A percentile compares a stretch with the other conserved stretches of the same genome.
Evolutionary conservation across 805 yeast genomes (phyloP).

Genomic region (Saccharomycopsis lassenensis): DNA sequence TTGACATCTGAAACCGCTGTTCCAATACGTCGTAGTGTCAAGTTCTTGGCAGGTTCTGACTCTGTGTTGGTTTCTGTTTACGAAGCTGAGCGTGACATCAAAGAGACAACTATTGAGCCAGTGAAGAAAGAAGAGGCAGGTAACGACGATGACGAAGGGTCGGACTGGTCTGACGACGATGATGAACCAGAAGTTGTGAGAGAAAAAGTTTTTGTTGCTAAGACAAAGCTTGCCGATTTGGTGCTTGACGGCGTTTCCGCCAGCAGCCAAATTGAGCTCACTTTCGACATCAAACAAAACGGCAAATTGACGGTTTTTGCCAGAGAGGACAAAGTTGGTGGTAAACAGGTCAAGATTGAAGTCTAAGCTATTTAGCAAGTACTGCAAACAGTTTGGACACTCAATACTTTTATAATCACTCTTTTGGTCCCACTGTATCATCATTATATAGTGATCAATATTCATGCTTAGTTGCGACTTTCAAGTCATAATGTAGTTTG

Average conservation of each 20-base stretch:
- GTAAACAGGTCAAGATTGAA: slow-evolving; percentile 48
- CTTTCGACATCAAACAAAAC: slow-evolving; percentile 45
- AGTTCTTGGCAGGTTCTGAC: slow-evolving; percentile 50
- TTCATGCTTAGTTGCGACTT: too few relatives aligned
- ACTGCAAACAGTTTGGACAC: too few relatives aligned
- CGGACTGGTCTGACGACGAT: slow-evolving; percentile 46
- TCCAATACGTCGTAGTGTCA: slow-evolving; percentile 73
- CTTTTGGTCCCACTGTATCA: too few relatives aligned
- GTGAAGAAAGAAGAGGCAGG: slow-evolving; percentile 43
- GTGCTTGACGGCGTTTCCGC: slow-evolving; percentile 60
- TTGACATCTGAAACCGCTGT: slow-evolving; percentile 77
- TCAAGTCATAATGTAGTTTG: too few relatives aligned
- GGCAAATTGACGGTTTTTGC: slow-evolving; percentile 49
- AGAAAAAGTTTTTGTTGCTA: slow-evolving; percentile 61
- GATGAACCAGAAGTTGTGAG: slow-evolving; percentile 85
- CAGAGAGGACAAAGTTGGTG: slow-evolving; percentile 52
- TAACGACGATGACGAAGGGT: slow-evolving; percentile 39
- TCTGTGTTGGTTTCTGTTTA: slow-evolving; percentile 59
- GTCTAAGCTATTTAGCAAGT: slow-evolving; percentile 14
- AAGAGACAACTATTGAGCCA: slow-evolving; percentile 69
- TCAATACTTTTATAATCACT: too few relatives aligned
- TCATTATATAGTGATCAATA: too few relatives aligned
- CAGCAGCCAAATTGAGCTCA: slow-evolving; percentile 54
- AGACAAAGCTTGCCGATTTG: slow-evolving; percentile 66
- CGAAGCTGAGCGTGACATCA: slow-evolving; percentile 78